Evolutionary conservation across 495 filamentous ascomycete genomes (phyloP).

Genomic region (Penicillium soppii): DNA sequence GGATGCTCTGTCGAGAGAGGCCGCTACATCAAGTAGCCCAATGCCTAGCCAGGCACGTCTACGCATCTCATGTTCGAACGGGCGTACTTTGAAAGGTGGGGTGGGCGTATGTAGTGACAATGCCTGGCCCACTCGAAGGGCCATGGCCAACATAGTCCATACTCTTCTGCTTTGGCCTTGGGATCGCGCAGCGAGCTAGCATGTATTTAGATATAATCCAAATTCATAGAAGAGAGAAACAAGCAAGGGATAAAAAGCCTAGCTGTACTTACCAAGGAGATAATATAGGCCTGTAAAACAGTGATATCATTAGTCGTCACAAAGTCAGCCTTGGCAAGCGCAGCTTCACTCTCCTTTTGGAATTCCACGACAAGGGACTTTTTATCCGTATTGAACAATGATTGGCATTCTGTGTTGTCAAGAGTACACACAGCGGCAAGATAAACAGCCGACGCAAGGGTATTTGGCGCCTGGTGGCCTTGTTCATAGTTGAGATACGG

Average conservation of each 20-base stretch:
- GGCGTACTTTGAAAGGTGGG: conserved; percentile 31
- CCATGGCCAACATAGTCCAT: conserved; percentile 66
- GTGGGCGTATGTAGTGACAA: conserved; percentile 57
- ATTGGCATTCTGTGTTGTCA: conserved; percentile 38
- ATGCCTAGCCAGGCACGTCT: conserved; percentile 38
- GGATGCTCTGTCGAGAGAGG: conserved; percentile 34
- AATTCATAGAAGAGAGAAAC: conserved; percentile 14
- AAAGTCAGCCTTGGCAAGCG: conserved; percentile 51
- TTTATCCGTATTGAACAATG: conserved; percentile 42
- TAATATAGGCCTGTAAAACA: conserved; percentile 56
- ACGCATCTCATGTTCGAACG: conserved; percentile 37
- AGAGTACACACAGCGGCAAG: conserved; percentile 50
- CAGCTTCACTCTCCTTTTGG: conserved; percentile 47
- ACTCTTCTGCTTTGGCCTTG: conserved; percentile 39
- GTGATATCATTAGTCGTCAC: conserved; percentile 54
- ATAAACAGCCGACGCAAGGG: conserved; percentile 51
- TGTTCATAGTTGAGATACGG: conserved; percentile 34
- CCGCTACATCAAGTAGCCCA: conserved; percentile 35
- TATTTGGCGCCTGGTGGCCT: conserved; percentile 35
- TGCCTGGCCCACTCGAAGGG: conserved; percentile 65
- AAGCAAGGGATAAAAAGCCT: background rate
- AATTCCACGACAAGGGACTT: conserved; percentile 39
- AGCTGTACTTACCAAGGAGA: conserved; percentile 43
- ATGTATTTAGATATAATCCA: conserved; percentile 20
- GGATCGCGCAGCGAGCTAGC: conserved; percentile 42